phyloP scores from a whole-genome alignment of 2,329 filamentous ascomycete genomes.

The Fusarium succisae region DNA sequence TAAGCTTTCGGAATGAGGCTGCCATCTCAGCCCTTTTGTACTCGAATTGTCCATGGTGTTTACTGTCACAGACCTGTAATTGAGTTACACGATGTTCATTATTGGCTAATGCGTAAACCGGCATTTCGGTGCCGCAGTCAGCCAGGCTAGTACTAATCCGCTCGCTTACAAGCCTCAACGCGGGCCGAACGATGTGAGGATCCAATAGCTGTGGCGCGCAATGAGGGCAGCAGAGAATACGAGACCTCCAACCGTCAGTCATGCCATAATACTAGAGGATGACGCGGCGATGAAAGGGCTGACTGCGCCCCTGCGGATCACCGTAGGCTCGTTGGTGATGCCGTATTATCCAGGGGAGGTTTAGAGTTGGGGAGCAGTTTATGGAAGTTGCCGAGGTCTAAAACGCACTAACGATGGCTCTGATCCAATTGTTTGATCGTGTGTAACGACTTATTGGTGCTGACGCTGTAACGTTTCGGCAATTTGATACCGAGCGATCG shows the following conservation, averaged over 20 bases:
- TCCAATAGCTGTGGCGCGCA: neutral
- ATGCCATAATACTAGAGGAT: neutral
- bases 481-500: neutral
- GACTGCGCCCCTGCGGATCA: neutral
- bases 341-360: neutral
- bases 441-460: neutral
- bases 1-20: neutral
- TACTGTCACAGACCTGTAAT: neutral
- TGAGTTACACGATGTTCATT: neutral
- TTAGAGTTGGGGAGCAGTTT: neutral
- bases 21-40: neutral
- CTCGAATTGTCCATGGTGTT: neutral
- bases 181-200: neutral
- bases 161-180: neutral
- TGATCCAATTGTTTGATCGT: neutral
- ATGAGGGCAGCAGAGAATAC: neutral
- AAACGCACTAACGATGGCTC: neutral
- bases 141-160: neutral
- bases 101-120: conserved; percentile 20
- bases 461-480: neutral
- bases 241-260: neutral
- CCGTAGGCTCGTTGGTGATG: neutral
- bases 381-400: neutral
- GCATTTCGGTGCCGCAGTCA: conserved; percentile 12
- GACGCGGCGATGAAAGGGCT: neutral